Conservation (phyloP, 1,284 basidiomycete genomes). For the Ceratobasidium sp. region DNA sequence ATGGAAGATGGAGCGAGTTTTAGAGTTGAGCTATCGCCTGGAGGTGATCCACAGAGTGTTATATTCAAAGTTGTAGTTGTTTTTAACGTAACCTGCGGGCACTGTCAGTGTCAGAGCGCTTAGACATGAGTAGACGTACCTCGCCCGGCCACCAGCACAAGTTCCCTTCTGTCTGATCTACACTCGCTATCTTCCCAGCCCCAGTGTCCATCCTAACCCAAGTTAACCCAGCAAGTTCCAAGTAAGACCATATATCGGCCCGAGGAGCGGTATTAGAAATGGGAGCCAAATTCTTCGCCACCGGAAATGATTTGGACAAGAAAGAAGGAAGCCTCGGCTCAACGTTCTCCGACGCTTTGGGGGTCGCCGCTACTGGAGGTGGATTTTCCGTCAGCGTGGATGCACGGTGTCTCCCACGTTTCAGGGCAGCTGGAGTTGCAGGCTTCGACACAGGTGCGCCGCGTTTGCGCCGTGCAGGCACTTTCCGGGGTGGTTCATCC, state of each 20-base stretch:
- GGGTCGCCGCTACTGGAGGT: not conserved
- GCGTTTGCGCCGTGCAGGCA: constrained; percentile 23
- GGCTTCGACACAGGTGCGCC: constrained; percentile 1
- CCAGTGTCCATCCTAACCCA: constrained; percentile 20
- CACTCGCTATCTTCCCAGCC: not conserved
- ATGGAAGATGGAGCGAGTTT: constrained; percentile 5
- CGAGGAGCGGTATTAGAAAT: not conserved
- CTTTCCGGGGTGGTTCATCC: not conserved
- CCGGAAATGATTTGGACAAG: constrained; percentile 13
- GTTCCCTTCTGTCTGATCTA: constrained; percentile 1
- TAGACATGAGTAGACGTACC: constrained; percentile 5
- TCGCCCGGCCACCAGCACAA: constrained; percentile 36
- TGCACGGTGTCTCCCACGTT: not conserved
- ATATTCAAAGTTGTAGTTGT: constrained; percentile 14
- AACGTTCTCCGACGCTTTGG: not conserved
- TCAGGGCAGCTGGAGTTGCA: not conserved
- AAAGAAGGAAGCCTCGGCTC: constrained; percentile 20
- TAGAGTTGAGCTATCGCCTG: not conserved
- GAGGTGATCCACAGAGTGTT: not conserved
- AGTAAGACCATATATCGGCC: constrained; percentile 23
- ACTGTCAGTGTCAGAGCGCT: not conserved
- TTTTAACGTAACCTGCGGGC: constrained; percentile 14
- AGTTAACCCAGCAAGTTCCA: constrained; percentile 7
- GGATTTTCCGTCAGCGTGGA: not conserved
- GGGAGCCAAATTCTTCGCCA: not conserved